Conservation (phyloP, 805 yeast genomes). For the Candida golubevii region DNA sequence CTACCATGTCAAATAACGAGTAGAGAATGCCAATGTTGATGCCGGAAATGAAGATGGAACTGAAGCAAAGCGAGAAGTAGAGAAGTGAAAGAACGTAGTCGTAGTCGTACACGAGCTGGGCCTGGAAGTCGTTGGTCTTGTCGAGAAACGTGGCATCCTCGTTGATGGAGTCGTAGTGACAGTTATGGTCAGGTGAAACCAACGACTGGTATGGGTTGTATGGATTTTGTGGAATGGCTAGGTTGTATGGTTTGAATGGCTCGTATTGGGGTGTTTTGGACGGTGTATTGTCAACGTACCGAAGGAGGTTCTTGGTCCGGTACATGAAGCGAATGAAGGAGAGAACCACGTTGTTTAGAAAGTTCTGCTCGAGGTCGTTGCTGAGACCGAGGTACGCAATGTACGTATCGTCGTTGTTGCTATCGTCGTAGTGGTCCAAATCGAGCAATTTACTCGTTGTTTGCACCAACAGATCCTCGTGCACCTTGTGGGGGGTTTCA, state of each 20-base stretch:
- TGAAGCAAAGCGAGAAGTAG: conserved; percentile 32
- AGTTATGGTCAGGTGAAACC: conserved; percentile 2
- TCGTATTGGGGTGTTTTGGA: no score
- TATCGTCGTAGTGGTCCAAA: conserved; percentile 15
- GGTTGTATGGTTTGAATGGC: no score
- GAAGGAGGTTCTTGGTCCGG: conserved; percentile 11
- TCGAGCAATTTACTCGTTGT: conserved; percentile 4
- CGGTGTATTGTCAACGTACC: background rate
- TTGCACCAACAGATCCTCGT: background rate
- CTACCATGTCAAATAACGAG: conserved; percentile 24
- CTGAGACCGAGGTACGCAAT: conserved; percentile 20
- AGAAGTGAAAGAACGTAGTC: conserved; percentile 34
- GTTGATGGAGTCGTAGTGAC: conserved; percentile 31
- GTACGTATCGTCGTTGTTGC: conserved; percentile 22
- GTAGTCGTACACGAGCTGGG: conserved; percentile 30
- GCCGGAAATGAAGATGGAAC: conserved; percentile 36
- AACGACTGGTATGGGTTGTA: no score
- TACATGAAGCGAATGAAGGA: conserved; percentile 22
- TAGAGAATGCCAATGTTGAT: conserved; percentile 38
- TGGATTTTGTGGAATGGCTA: no score
- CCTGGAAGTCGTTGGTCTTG: conserved; percentile 20
- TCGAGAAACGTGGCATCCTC: conserved; percentile 28
- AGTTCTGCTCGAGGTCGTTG: conserved; percentile 17
- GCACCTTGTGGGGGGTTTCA: background rate
- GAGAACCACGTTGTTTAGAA: conserved; percentile 20